phyloP scores from a whole-genome alignment of 768 basidiomycete genomes.

The Coprinellus micaceus region DNA sequence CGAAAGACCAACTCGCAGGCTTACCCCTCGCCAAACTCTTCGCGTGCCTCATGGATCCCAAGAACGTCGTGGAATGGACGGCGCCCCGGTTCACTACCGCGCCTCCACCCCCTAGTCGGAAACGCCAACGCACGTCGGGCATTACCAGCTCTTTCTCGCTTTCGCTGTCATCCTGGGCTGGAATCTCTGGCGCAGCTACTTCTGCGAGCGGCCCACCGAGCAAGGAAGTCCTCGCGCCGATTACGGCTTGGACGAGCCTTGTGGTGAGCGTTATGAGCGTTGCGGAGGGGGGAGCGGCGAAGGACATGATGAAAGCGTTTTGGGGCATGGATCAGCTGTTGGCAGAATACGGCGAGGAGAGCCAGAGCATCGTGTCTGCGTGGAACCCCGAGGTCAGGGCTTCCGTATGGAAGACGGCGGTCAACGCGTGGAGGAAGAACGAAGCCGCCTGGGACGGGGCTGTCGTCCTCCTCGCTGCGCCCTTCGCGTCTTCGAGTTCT shows the following conservation, averaged over 20 bases:
- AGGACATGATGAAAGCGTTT: constrained; percentile 47
- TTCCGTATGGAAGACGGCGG: constrained; percentile 55
- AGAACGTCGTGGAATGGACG: not conserved
- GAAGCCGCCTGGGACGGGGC: constrained; percentile 53
- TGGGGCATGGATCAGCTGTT: constrained; percentile 39
- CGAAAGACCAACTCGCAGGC: constrained; percentile 1
- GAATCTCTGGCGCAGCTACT: not conserved
- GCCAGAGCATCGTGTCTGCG: not conserved
- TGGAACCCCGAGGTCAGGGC: constrained; percentile 42
- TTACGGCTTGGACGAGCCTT: not conserved
- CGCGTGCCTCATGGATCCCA: not conserved
- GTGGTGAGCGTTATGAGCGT: constrained; percentile 1
- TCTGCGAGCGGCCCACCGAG: not conserved
- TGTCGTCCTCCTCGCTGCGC: constrained; percentile 51
- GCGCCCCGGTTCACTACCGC: not conserved
- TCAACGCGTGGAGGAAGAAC: constrained; percentile 51
- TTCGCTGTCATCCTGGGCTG: no score
- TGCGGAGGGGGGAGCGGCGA: constrained; percentile 6
- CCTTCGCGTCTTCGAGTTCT: constrained; percentile 51
- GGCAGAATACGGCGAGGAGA: constrained; percentile 18
- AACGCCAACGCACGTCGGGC: not conserved
- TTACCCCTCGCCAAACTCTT: not conserved
- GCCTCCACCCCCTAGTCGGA: not conserved
- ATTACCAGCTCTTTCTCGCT: not conserved
- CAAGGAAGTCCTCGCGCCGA: constrained; percentile 5